Conservation (phyloP, 805 yeast genomes). For the Candida succiphila region DNA sequence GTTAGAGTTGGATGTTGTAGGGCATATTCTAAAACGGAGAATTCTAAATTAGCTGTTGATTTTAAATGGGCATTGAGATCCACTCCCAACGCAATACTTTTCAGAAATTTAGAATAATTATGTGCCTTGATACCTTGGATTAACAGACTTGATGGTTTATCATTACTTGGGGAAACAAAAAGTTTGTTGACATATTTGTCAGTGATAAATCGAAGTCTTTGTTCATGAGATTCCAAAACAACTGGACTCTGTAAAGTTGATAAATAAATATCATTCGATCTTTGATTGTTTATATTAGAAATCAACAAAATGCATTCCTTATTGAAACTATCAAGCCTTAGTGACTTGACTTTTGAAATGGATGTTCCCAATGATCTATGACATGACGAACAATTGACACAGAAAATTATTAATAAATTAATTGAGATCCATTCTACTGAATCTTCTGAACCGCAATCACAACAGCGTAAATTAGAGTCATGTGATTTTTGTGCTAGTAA, state of each 20-base stretch:
- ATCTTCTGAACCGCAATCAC: constrained; percentile 63
- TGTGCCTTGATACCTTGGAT: constrained; percentile 45
- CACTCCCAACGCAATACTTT: constrained; percentile 37
- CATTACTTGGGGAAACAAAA: constrained; percentile 29
- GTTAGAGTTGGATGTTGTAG: constrained; percentile 25
- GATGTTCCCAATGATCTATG: constrained; percentile 83
- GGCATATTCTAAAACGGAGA: constrained; percentile 39
- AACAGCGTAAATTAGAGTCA: constrained; percentile 55
- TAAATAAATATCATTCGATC: constrained; percentile 56
- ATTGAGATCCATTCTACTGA: constrained; percentile 84
- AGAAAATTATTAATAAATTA: constrained; percentile 59
- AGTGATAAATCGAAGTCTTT: constrained; percentile 49
- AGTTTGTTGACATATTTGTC: constrained; percentile 52
- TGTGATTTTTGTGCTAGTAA: constrained; percentile 31
- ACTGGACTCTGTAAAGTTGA: constrained; percentile 19
- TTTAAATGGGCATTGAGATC: constrained; percentile 27
- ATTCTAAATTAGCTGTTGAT: constrained; percentile 2
- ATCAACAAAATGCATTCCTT: constrained; percentile 52
- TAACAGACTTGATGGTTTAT: constrained; percentile 19
- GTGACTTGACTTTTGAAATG: constrained; percentile 66
- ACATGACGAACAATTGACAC: constrained; percentile 82
- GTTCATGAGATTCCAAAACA: constrained; percentile 26
- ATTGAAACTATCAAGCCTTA: constrained; percentile 63
- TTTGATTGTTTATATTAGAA: constrained; percentile 37
- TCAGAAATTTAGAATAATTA: constrained; percentile 32